A percentile compares a stretch with the other conserved stretches of the same genome.
These are phyloP conservation scores for Echium plantagineum DNA, from an alignment of 257 asterid species.

Conservation along the genomic window DNA sequence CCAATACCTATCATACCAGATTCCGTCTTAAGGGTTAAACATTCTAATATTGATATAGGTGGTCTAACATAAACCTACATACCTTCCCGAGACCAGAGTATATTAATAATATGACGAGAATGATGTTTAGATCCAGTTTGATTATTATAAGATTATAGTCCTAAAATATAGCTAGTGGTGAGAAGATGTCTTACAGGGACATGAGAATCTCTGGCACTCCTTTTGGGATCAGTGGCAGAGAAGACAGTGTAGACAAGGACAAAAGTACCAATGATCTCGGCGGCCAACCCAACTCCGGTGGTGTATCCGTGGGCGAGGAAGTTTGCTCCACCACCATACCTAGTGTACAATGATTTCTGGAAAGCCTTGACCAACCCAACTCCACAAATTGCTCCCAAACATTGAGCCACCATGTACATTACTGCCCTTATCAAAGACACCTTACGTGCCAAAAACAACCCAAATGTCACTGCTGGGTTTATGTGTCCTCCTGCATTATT, in stretches of 20 bases:
- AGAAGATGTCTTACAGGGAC: constrained; percentile 29
- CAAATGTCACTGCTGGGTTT: constrained; percentile 38
- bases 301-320: constrained; percentile 18
- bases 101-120: too few relatives aligned
- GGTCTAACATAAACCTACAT: too few relatives aligned
- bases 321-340: constrained; percentile 33
- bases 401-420: constrained; percentile 37
- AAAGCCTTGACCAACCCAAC: constrained; percentile 28
- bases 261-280: constrained; percentile 33
- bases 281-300: constrained; percentile 24
- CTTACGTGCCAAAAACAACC: constrained; percentile 35
- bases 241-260: constrained; percentile 35
- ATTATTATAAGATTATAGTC: too few relatives aligned
- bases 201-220: constrained; percentile 45
- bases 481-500: constrained; percentile 34
- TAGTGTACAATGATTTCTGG: constrained; percentile 16
- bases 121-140: too few relatives aligned
- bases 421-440: constrained; percentile 31
- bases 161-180: not conserved
- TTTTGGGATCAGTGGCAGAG: constrained; percentile 50
- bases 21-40: too few relatives aligned
- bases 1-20: constrained; percentile 82
- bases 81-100: too few relatives aligned
- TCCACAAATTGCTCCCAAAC: constrained; percentile 40
- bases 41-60: too few relatives aligned